phyloP scores from a whole-genome alignment of 768 basidiomycete genomes.

The Cystoderma amianthinum region DNA sequence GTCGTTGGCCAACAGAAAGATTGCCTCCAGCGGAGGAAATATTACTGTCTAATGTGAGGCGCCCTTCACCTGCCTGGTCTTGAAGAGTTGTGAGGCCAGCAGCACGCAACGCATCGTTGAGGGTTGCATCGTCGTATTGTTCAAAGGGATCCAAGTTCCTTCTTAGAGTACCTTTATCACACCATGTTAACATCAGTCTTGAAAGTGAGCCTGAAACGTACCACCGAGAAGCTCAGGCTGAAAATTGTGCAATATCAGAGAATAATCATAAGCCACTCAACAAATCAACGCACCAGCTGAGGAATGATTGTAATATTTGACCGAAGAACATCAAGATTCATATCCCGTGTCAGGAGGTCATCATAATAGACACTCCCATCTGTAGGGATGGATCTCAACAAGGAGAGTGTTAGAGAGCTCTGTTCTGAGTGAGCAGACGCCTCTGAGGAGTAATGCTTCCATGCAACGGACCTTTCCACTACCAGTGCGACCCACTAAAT shows the following conservation, averaged over 20 bases:
- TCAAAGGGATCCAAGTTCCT: no score
- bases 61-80: conserved; percentile 31
- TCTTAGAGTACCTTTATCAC: conserved; percentile 37
- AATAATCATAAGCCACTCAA: not conserved
- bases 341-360: conserved; percentile 30
- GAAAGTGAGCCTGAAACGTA: not conserved
- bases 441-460: no score
- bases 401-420: conserved; percentile 44
- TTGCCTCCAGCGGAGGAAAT: conserved; percentile 44
- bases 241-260: not conserved
- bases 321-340: conserved; percentile 48
- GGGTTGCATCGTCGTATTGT: conserved; percentile 50
- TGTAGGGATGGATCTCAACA: conserved; percentile 46
- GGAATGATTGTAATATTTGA: conserved; percentile 51
- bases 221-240: conserved; percentile 36
- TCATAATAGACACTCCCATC: conserved; percentile 47
- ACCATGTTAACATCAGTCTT: not conserved
- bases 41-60: conserved; percentile 32
- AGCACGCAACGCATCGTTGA: no score
- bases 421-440: no score
- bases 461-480: no score
- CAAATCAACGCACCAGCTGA: conserved; percentile 23
- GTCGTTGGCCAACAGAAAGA: no score
- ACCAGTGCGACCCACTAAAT: no score
- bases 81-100: conserved; percentile 24